These are phyloP conservation scores for Raffaelea ambrosiae DNA, from an alignment of 2,329 filamentous ascomycete genomes.

Conservation along the genomic window DNA sequence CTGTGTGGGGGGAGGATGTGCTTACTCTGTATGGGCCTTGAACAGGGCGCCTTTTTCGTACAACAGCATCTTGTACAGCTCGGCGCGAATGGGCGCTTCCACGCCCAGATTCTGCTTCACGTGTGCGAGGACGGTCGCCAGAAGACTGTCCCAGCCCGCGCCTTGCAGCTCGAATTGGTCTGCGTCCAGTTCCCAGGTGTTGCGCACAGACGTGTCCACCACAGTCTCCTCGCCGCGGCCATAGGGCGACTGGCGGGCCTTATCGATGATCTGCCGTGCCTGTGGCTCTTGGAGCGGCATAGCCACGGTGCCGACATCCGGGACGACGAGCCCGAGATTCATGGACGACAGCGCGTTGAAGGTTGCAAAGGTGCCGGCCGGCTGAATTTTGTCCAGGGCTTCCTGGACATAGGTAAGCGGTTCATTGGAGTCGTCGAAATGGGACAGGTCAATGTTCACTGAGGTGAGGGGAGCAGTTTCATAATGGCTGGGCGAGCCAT, in stretches of 20 bases:
- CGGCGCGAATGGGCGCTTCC: constrained; percentile 14
- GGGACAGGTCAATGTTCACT: too few relatives aligned
- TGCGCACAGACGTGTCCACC: constrained; percentile 27
- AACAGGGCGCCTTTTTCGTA: constrained; percentile 39
- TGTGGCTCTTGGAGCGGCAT: constrained; percentile 2
- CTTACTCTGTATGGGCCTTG: constrained; percentile 31
- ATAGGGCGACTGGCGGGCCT: constrained; percentile 21
- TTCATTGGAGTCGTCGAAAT: too few relatives aligned
- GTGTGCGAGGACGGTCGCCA: constrained; percentile 16
- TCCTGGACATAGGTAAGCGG: too few relatives aligned
- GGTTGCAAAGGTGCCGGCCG: constrained; percentile 1
- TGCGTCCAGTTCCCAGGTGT: constrained; percentile 28
- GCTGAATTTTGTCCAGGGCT: constrained; percentile 1
- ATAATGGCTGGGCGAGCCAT: too few relatives aligned
- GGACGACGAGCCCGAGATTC: not conserved
- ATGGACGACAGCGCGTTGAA: not conserved
- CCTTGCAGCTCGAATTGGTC: constrained; percentile 26
- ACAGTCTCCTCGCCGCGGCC: constrained; percentile 26
- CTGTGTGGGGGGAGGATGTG: too few relatives aligned
- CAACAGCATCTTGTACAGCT: constrained; percentile 33
- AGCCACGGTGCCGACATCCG: not conserved
- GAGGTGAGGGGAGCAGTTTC: too few relatives aligned
- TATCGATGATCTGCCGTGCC: not conserved
- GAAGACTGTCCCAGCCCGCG: constrained; percentile 23
- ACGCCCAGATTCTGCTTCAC: constrained; percentile 21